Evolutionary conservation across 768 basidiomycete species (phyloP).

Genomic region (Amyloporia xantha): DNA sequence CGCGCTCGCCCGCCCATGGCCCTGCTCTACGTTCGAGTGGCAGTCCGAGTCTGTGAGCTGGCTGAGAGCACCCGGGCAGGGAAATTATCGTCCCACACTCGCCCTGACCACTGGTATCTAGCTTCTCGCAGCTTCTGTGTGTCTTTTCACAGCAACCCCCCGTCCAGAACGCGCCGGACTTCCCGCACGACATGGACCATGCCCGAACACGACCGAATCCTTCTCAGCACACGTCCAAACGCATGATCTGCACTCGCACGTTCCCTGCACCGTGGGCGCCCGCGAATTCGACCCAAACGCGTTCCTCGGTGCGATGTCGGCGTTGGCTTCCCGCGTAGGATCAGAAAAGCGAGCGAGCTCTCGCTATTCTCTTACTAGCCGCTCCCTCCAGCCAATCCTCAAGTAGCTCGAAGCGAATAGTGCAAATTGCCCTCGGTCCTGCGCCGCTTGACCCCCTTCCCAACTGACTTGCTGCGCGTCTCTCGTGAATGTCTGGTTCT

Average conservation of each 20-base stretch:
- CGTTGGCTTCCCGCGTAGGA: background rate
- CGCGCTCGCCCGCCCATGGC: background rate
- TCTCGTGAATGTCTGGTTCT: background rate
- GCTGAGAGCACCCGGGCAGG: no score
- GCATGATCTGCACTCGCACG: background rate
- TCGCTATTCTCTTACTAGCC: no score
- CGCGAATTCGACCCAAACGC: background rate
- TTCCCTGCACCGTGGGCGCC: background rate
- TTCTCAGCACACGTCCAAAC: background rate
- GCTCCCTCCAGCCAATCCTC: no score
- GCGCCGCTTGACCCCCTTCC: background rate
- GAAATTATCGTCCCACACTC: no score
- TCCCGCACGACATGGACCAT: background rate
- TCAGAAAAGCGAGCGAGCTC: background rate
- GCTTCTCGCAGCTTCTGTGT: background rate
- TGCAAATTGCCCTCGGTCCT: background rate
- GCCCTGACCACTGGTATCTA: no score
- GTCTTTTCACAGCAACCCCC: background rate
- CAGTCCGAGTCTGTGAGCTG: no score
- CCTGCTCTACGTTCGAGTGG: background rate
- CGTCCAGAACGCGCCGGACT: background rate
- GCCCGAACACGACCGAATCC: background rate
- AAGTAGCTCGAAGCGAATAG: no score
- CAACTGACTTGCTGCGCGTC: background rate
- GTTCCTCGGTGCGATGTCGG: background rate